Conservation (phyloP, 495 filamentous ascomycete species). For the Aspergillus egyptiacus region DNA sequence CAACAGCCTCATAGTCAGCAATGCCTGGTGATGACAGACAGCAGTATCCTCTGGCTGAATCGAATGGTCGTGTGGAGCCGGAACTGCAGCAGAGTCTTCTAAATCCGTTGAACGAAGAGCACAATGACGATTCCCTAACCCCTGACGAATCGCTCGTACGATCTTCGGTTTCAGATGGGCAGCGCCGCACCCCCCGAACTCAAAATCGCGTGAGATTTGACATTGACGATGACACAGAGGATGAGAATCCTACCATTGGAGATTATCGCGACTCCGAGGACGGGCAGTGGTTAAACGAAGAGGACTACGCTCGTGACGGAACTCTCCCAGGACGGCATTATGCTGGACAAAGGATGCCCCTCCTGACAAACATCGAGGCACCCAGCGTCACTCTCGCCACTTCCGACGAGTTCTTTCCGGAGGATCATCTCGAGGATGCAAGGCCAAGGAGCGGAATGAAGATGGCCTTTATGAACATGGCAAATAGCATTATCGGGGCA, state of each 20-base stretch:
- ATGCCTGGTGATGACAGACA: slow-evolving; percentile 42
- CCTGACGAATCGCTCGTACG: slow-evolving; percentile 25
- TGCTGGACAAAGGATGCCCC: slow-evolving; percentile 54
- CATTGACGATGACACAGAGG: slow-evolving; percentile 42
- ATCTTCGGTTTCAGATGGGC: slow-evolving; percentile 37
- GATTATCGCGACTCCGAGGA: slow-evolving; percentile 39
- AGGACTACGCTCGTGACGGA: slow-evolving; percentile 43
- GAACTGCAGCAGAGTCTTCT: slow-evolving; percentile 30
- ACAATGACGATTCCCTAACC: slow-evolving; percentile 21
- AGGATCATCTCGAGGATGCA: slow-evolving; percentile 54
- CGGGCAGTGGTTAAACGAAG: slow-evolving; percentile 48
- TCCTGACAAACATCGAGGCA: slow-evolving; percentile 81
- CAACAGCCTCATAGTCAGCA: slow-evolving; percentile 24
- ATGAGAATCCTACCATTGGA: slow-evolving; percentile 33
- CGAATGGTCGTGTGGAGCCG: slow-evolving; percentile 22
- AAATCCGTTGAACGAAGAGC: slow-evolving; percentile 19
- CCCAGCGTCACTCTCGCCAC: slow-evolving; percentile 79
- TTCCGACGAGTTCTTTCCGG: slow-evolving; percentile 51
- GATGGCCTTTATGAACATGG: slow-evolving; percentile 96
- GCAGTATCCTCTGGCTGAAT: slow-evolving; percentile 26
- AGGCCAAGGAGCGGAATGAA: slow-evolving; percentile 61
- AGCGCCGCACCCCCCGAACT: slow-evolving; percentile 64
- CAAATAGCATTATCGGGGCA: slow-evolving; percentile 95
- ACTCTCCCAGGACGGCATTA: slow-evolving; percentile 18
- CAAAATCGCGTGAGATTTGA: slow-evolving; percentile 86